These are phyloP conservation scores for Pythium volutum DNA, from an alignment of 352 stramenopile species.

Conservation along the genomic window DNA sequence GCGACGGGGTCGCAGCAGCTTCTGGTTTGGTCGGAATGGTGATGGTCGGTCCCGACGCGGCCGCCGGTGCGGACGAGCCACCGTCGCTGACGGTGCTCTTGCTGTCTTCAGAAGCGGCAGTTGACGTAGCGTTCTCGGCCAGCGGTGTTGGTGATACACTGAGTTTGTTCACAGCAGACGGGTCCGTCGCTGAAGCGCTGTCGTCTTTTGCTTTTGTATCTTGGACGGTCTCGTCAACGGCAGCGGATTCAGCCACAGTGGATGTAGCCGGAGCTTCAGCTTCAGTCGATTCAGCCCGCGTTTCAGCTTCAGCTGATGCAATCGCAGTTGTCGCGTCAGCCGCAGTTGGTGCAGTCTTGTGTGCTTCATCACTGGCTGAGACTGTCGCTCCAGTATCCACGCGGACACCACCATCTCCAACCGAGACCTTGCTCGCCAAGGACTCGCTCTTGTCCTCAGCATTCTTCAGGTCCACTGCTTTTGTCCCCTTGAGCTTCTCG, in stretches of 20 bases:
- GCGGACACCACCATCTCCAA: not conserved
- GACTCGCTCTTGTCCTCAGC: not conserved
- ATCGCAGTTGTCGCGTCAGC: slow-evolving; percentile 1
- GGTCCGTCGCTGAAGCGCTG: not conserved
- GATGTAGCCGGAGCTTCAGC: not conserved
- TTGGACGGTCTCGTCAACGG: not conserved
- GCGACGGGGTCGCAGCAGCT: too few relatives aligned
- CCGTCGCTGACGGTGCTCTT: not conserved
- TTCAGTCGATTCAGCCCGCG: not conserved
- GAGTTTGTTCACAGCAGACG: not conserved
- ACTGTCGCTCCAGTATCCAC: not conserved
- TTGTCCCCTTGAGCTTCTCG: not conserved
- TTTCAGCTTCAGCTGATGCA: not conserved
- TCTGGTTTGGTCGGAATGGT: not conserved
- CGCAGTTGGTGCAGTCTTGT: not conserved
- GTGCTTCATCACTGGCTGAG: too few relatives aligned
- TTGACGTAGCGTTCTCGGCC: not conserved
- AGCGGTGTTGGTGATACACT: not conserved
- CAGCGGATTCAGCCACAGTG: not conserved
- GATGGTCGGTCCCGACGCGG: too few relatives aligned
- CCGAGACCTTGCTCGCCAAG: not conserved
- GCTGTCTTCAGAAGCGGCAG: not conserved
- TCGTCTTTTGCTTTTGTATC: not conserved
- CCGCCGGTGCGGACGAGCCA: not conserved
- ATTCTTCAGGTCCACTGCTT: not conserved